phyloP scores from a whole-genome alignment of 1,284 basidiomycete genomes.

The Veloporphyrellus conicus region DNA sequence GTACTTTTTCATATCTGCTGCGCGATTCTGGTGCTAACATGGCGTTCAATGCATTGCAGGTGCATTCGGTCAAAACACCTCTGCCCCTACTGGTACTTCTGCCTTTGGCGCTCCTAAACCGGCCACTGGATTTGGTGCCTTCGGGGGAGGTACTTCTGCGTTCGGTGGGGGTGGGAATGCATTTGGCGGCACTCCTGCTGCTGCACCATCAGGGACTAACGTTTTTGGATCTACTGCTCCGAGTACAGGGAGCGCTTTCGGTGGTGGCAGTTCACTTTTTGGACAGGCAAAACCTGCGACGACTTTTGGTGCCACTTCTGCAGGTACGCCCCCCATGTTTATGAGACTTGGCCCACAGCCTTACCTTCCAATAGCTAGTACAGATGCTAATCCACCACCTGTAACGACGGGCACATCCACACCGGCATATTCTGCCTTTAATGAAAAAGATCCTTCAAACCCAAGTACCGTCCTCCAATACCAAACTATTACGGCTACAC shows the following conservation, averaged over 20 bases:
- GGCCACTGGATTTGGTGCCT: slow-evolving; percentile 65
- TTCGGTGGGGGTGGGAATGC: slow-evolving; percentile 36
- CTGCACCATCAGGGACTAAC: slow-evolving; percentile 33
- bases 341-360: not conserved
- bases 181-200: slow-evolving; percentile 28
- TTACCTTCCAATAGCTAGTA: slow-evolving; percentile 28
- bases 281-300: slow-evolving; percentile 48
- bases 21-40: slow-evolving; percentile 16
- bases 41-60: slow-evolving; percentile 39
- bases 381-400: slow-evolving; percentile 37
- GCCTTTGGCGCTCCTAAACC: slow-evolving; percentile 64
- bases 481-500: slow-evolving; percentile 72
- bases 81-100: slow-evolving; percentile 38
- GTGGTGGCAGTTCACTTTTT: slow-evolving; percentile 40
- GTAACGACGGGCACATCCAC: slow-evolving; percentile 63
- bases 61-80: slow-evolving; percentile 52
- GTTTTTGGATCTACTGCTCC: slow-evolving; percentile 44
- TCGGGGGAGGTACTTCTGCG: slow-evolving; percentile 45
- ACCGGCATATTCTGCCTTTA: slow-evolving; percentile 50
- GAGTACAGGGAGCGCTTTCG: slow-evolving; percentile 40
- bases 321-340: slow-evolving; percentile 28
- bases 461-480: slow-evolving; percentile 50
- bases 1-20: slow-evolving; percentile 12
- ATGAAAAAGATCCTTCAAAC: slow-evolving; percentile 56
- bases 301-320: slow-evolving; percentile 43